phyloP scores from a whole-genome alignment of 202 grass and related monocot species.

The Brachypodium distachyon region DNA sequence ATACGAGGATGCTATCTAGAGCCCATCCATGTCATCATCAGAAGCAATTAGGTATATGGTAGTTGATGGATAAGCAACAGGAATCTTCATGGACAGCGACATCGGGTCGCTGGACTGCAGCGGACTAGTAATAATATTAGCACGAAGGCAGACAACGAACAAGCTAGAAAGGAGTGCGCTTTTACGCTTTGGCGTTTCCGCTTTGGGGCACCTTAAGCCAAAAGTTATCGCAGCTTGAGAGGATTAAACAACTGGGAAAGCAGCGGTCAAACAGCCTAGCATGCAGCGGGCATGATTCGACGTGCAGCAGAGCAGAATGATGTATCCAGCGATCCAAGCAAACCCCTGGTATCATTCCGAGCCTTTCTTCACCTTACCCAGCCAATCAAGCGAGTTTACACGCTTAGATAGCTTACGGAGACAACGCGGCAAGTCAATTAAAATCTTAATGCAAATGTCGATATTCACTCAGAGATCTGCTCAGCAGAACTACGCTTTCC shows the following conservation, averaged over 20 bases:
- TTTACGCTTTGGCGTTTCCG: background rate
- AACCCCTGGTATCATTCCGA: slow-evolving; percentile 14
- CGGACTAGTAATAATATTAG: background rate
- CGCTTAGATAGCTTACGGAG: background rate
- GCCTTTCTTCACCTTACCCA: background rate
- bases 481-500: background rate
- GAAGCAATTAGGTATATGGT: background rate
- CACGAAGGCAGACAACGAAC: background rate
- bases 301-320: slow-evolving; percentile 14
- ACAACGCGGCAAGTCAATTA: background rate
- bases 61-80: background rate
- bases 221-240: background rate
- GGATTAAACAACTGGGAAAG: background rate
- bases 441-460: too few relatives aligned
- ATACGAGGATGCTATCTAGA: background rate
- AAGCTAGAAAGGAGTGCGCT: slow-evolving; percentile 6
- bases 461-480: too few relatives aligned
- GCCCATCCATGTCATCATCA: background rate
- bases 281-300: slow-evolving; percentile 14
- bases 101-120: background rate
- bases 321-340: background rate
- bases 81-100: background rate
- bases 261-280: slow-evolving; percentile 8
- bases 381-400: background rate
- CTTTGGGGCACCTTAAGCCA: background rate